Evolutionary conservation across 2,329 filamentous ascomycete species (phyloP).

Genomic region (Periconia sp.): DNA sequence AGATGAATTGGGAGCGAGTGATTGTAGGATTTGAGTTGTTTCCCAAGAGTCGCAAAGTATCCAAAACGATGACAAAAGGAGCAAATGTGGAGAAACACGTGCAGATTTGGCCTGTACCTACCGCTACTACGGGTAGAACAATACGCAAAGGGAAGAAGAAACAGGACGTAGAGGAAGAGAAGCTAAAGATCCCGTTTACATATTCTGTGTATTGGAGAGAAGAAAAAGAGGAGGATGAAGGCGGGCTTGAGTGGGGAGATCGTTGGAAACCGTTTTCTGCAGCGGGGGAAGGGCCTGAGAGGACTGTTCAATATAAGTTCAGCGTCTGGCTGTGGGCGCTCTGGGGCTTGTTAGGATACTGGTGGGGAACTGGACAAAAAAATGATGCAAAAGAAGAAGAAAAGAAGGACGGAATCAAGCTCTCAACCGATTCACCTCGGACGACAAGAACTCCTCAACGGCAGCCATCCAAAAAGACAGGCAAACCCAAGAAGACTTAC

Average conservation of each 20-base stretch:
- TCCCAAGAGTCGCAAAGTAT: conserved; percentile 65
- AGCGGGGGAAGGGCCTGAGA: neutral
- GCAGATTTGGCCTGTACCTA: conserved; percentile 64
- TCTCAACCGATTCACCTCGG: conserved; percentile 60
- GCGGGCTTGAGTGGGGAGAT: conserved; percentile 76
- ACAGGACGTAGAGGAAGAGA: conserved; percentile 53
- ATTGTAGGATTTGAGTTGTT: conserved; percentile 91
- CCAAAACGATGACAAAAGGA: neutral
- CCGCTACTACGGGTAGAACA: neutral
- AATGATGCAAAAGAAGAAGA: neutral
- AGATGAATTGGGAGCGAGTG: conserved; percentile 68
- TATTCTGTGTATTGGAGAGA: conserved; percentile 91
- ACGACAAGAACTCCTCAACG: neutral
- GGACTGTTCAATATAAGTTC: neutral
- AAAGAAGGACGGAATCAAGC: conserved; percentile 56
- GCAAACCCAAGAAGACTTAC: neutral
- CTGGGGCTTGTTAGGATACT: neutral
- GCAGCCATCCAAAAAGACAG: neutral
- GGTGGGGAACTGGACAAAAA: neutral
- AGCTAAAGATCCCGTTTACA: conserved; percentile 75
- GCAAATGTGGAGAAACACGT: conserved; percentile 64
- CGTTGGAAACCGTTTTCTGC: conserved; percentile 74
- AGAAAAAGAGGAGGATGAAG: conserved; percentile 78
- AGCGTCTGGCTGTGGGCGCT: neutral
- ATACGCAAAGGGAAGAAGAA: neutral